Evolutionary conservation across 1,139 yeast species (phyloP), one percentile per base, ranked within the genome.

Genomic region (Kazachstania sp.): DNA sequence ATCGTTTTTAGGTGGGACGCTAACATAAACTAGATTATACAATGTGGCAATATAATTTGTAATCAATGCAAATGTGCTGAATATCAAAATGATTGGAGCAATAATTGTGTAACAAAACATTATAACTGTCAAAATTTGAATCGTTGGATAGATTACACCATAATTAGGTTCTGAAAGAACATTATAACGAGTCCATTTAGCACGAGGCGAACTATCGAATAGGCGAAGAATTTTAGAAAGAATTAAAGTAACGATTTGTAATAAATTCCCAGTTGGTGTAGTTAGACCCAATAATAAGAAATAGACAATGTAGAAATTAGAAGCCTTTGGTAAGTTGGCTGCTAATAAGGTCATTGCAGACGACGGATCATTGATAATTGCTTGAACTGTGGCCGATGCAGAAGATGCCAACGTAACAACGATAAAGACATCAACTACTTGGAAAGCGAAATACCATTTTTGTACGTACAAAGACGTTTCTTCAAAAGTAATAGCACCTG

Each of bases 371-470:
- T 68, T 61, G 18, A 72, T 65, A 45, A 81, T 78, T 50, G 79
- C 76, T 13, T 73, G 68, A 7, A 79, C 78, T 3, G 83, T 81
- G 2, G 92, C 74, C 12, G 95, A 72, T 13, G 95, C 86, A 42
- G 96, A 79, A 12, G 95, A 86, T 19, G 95, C 73, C 49, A 86
- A 65, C 1, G 97, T 86, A 46, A 86, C 76, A 45, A 88, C 88
- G 52, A 90, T 67, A 68, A 90, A 90, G 5, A 76, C 86, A 64
- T 90, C 88, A 41, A 90, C 80, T 46, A 87, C 90, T 67, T 85
- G 92, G 77, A 90, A 90, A 2, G 88, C 95, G 69, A 77, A 92
- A 66, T 72, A 92, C 75, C 95, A 83, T 26, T 82, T 74, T 67
- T 92, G 97, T 54, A 95, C 86, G 66, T 78, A 86, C 50, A 75